Base-by-base conservation (phyloP, 495 filamentous ascomycete genomes). In the Hyaloscypha bicolor region DNA sequence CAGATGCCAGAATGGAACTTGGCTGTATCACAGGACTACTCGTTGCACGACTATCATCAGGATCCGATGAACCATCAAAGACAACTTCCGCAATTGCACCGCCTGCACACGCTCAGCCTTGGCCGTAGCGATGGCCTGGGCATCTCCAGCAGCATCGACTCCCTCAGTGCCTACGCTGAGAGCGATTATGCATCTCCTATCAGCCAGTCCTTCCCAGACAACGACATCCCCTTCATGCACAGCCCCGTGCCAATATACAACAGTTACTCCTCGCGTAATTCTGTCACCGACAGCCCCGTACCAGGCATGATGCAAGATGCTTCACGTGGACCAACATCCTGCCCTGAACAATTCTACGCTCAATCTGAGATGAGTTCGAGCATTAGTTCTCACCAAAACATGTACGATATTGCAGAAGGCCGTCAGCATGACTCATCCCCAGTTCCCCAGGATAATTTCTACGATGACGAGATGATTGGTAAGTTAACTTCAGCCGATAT, bases 121-220 rank as follows among this genome's bases (percentile, higher is more conserved):
- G 66, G 68, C 3, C 60, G 68, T 61, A 37, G n/a, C 25, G 73
- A 73, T 29, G 65, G 45, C 6, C 45, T 74, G 21, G 62, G 62
- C 9, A 75, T 84, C 55, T 81, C 78, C 11, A 79, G 79, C 4
- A 81, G 82, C 16, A 74, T 83, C 60, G 82, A 84, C 68, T 78
- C 83, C 5, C 77, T 86, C 55, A 85, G 81, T 42, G 65, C 71
- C 19, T 75, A 75, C 62, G 64, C 58, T 68, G 83, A 85, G 16
- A 78, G 82, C 57, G 82, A 86, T 70, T 86, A 85, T 79, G 81
- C 67, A 62, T 85, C 84, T 29, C 83, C 84, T 12, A 72, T 84
- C 51, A 76, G 74, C 55, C 81, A 82, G 33, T 80, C 83, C 4
- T 86, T 82, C 71, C 75, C 75, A 1, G 73, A 82, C 69, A 81